Conservation (phyloP, 495 filamentous ascomycete species). For the Bryoglossum gracile region DNA sequence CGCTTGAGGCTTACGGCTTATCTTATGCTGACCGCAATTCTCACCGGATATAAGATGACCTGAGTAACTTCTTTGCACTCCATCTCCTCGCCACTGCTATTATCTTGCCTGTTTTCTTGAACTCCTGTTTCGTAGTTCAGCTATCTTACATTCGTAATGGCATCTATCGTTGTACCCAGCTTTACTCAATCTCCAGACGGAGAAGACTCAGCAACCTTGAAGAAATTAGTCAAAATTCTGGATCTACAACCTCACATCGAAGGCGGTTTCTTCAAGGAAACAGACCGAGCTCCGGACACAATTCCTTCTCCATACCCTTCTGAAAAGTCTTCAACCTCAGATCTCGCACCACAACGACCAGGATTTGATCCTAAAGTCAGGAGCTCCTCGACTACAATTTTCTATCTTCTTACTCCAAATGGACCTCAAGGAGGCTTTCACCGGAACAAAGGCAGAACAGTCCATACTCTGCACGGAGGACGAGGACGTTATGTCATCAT, state of each 20-base stretch:
- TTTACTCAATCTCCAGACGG: constrained; percentile 22
- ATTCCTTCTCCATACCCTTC: constrained; percentile 44
- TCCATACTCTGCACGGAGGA: constrained; percentile 55
- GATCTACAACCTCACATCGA: constrained; percentile 47
- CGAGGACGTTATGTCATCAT: constrained; percentile 56
- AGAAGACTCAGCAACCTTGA: constrained; percentile 31
- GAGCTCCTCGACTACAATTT: constrained; percentile 46
- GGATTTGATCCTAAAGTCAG: constrained; percentile 33
- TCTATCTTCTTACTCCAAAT: constrained; percentile 53
- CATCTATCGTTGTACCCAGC: constrained; percentile 14
- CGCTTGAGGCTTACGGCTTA: too few species aligned
- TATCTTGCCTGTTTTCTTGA: too few species aligned
- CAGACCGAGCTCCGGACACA: constrained; percentile 44
- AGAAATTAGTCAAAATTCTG: constrained; percentile 38
- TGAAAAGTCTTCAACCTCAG: constrained; percentile 12
- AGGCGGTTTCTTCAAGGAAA: constrained; percentile 60
- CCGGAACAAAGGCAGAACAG: constrained; percentile 48
- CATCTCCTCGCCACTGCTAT: too few species aligned
- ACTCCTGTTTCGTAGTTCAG: too few species aligned
- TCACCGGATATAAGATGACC: too few species aligned
- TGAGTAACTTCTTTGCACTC: too few species aligned
- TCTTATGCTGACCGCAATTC: too few species aligned
- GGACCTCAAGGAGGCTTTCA: constrained; percentile 53
- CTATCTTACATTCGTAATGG: background rate
- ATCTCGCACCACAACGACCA: constrained; percentile 24